Base-by-base conservation (phyloP, 1,284 basidiomycete genomes). In the Pseudozyma hubeiensis region DNA sequence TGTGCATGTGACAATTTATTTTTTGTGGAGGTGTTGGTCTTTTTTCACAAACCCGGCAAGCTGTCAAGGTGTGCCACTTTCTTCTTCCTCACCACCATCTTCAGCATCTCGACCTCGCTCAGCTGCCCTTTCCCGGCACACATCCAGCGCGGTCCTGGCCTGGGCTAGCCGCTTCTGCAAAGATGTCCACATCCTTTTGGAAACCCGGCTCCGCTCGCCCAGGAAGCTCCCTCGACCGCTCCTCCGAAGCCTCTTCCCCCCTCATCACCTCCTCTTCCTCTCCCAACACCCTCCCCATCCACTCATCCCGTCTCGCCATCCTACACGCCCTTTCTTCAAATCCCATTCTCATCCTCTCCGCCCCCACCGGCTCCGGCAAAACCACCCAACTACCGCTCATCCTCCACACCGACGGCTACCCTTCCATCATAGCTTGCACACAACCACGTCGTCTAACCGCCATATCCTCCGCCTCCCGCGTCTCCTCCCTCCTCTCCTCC, bases 291-390 rank as follows among this genome's bases (percentile, higher is more conserved):
- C 87, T 98, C 39, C 94, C 95, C 0, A 96, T 98, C 69, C 91
- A 89, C 85, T 93, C 92, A 81, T 92, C 97, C 84, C 88, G 93
- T 53, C 87, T 91, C 44, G 90, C 90, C 67, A 87, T 98, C 13
- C 85, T 98, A 4, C 92, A 93, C 82, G 90, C 91, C 63, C 86
- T 97, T 17, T 94, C 98, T 86, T 90, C 88, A 50, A 89, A 91
- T 83, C 91, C 90, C 1, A 91, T 95, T 3, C 88, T 91, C 3
- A 93, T 99, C 55, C 90, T 96, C 24, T 76, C 81, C 40, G 72
- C 75, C 7, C 72, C 80, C 30, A 81, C 82, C 4, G 81, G 79
- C 13, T 56, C 68, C 30, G 81, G 80, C 5, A 84, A 81, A 54
- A 80, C 80, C 24, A 82, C 79, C 40, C 78, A 98, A 85, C 88